Evolutionary conservation across 2,329 filamentous ascomycete genomes (phyloP).

Genomic region (Alternaria postmessia): DNA sequence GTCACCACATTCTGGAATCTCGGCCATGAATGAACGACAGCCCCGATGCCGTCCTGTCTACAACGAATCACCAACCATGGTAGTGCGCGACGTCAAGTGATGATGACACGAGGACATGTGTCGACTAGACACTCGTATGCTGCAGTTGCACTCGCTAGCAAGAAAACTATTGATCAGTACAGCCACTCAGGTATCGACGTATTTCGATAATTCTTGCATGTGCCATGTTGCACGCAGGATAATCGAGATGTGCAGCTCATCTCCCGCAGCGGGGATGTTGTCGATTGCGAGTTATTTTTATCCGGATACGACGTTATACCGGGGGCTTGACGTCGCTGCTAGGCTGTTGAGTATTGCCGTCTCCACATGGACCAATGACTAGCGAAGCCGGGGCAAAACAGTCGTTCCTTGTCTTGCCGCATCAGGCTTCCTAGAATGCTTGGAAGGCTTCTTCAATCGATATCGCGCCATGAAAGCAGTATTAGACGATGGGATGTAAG

Average conservation of each 20-base stretch:
- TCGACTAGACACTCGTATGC: not conserved
- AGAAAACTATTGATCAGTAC: not conserved
- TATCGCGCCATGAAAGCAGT: not conserved
- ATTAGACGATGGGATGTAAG: not conserved
- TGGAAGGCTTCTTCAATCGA: slow-evolving; percentile 5
- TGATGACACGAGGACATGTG: slow-evolving; percentile 6
- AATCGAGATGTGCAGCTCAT: slow-evolving; percentile 6
- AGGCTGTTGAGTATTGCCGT: slow-evolving; percentile 28
- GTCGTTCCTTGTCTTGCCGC: slow-evolving; percentile 6
- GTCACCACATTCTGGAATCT: slow-evolving; percentile 23
- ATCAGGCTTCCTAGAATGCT: slow-evolving; percentile 18
- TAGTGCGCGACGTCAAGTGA: slow-evolving; percentile 2
- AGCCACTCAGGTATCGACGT: not conserved
- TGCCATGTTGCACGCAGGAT: slow-evolving; percentile 7
- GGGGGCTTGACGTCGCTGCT: slow-evolving; percentile 26
- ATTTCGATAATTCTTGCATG: not conserved
- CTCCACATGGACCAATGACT: slow-evolving; percentile 27
- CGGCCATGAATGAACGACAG: slow-evolving; percentile 12
- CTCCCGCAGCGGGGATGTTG: slow-evolving; percentile 7
- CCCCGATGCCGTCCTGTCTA: not conserved
- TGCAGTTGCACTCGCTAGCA: not conserved
- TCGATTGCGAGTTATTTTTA: slow-evolving; percentile 28
- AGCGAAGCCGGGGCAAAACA: slow-evolving; percentile 20
- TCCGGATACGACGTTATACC: slow-evolving; percentile 13
- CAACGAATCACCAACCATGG: not conserved